A percentile compares a stretch with the other conserved stretches of the same genome.
Conservation (phyloP, 176 grass and related monocot species). For the Hyparrhenia diplandra region DNA sequence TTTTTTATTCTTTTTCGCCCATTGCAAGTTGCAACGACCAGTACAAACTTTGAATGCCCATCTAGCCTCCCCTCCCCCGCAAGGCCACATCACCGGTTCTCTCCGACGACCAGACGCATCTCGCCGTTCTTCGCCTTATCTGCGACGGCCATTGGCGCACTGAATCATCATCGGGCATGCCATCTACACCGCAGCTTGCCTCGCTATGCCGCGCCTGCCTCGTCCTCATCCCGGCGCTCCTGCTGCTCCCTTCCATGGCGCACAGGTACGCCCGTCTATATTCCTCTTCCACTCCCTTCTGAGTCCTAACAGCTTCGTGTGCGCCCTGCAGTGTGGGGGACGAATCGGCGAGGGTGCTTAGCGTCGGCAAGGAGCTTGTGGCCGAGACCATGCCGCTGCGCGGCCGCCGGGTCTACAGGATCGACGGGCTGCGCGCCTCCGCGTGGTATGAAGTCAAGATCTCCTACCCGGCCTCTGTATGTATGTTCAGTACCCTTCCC, state of each 20-base stretch:
- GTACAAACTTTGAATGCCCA: background rate
- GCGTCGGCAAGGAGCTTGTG: conserved; percentile 54
- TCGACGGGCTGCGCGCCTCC: conserved; percentile 42
- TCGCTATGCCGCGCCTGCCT: background rate
- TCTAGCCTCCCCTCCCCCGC: background rate
- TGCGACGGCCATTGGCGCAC: background rate
- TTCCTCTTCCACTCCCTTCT: background rate
- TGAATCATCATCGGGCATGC: background rate
- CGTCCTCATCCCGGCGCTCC: background rate
- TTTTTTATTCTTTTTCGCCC: no score
- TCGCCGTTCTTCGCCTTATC: background rate
- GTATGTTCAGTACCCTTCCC: conserved; percentile 48
- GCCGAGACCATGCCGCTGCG: conserved; percentile 56
- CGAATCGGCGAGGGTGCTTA: conserved; percentile 30
- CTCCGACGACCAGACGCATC: background rate
- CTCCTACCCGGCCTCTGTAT: conserved; percentile 81
- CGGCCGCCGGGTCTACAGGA: conserved; percentile 51
- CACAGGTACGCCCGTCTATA: background rate
- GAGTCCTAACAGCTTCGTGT: background rate
- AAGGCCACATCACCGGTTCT: background rate
- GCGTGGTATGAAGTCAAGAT: conserved; percentile 96
- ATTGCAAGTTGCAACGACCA: no score
- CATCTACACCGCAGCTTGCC: background rate
- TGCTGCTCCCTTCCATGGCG: background rate
- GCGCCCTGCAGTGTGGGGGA: conserved; percentile 35